phyloP scores from a whole-genome alignment of 1,139 yeast species.

The Saccharomycopsis hybrid region DNA sequence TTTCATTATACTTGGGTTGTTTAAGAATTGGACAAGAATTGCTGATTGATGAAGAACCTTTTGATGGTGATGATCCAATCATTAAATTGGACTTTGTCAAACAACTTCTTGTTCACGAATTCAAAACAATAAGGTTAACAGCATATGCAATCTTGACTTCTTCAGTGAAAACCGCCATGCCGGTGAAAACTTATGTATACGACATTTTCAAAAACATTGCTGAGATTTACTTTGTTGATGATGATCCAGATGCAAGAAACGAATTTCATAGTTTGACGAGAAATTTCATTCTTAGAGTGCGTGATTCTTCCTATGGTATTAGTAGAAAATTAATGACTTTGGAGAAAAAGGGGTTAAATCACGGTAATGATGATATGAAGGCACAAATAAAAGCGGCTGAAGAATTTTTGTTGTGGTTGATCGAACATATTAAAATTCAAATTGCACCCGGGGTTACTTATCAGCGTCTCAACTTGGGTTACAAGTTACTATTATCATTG shows the following conservation, averaged over 20 bases:
- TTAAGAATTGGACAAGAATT: conserved; percentile 61
- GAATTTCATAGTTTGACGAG: conserved; percentile 55
- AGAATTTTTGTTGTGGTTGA: conserved; percentile 29
- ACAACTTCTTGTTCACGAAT: conserved; percentile 35
- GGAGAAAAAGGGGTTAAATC: conserved; percentile 28
- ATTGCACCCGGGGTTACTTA: conserved; percentile 67
- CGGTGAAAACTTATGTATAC: conserved; percentile 42
- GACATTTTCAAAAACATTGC: conserved; percentile 38
- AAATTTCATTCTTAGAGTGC: conserved; percentile 53
- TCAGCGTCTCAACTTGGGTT: conserved; percentile 48
- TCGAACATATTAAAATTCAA: conserved; percentile 35
- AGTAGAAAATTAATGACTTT: conserved; percentile 42
- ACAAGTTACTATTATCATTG: conserved; percentile 42
- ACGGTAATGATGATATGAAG: conserved; percentile 32
- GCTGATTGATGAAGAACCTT: conserved; percentile 47
- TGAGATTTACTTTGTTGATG: conserved; percentile 50
- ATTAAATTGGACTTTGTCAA: conserved; percentile 34
- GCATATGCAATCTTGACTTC: conserved; percentile 56
- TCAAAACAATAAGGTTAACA: conserved; percentile 29
- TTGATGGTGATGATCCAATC: conserved; percentile 32
- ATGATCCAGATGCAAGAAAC: conserved; percentile 61
- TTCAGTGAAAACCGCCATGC: conserved; percentile 55
- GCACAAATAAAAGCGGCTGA: conserved; percentile 23
- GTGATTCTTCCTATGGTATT: conserved; percentile 58
- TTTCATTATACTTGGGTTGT: conserved; percentile 39